A percentile compares a stretch with the other conserved stretches of the same genome.
phyloP scores from a whole-genome alignment of 768 basidiomycete species.

The Russula dissimulans region DNA sequence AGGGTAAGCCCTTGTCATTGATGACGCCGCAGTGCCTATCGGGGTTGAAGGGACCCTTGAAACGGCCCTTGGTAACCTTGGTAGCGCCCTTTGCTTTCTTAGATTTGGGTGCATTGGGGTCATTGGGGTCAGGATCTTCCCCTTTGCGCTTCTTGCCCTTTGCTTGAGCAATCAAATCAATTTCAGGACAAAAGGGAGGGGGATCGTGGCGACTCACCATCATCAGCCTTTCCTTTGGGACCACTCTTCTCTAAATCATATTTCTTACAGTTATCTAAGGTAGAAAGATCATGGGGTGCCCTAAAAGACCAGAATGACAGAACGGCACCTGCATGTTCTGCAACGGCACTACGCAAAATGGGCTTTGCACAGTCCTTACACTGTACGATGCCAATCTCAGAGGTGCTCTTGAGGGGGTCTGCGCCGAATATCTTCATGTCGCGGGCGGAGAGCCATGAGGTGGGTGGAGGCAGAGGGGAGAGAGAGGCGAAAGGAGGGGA shows the following conservation, averaged over 20 bases:
- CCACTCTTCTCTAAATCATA: slow-evolving; percentile 50
- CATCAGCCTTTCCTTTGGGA: slow-evolving; percentile 45
- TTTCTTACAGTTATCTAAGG: slow-evolving; percentile 49
- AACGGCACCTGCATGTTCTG: slow-evolving; percentile 64
- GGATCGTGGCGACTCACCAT: slow-evolving; percentile 26
- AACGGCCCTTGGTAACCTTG: slow-evolving; percentile 69
- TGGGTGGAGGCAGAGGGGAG: slow-evolving; percentile 50
- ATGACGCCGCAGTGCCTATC: slow-evolving; percentile 96
- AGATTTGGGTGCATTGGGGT: slow-evolving; percentile 56
- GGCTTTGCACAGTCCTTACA: slow-evolving; percentile 82
- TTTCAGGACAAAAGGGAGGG: neutral
- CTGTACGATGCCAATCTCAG: slow-evolving; percentile 55
- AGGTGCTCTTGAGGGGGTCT: slow-evolving; percentile 48
- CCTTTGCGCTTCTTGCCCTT: slow-evolving; percentile 75
- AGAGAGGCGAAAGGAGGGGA: slow-evolving; percentile 27
- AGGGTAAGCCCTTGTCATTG: slow-evolving; percentile 88
- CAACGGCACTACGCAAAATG: slow-evolving; percentile 61
- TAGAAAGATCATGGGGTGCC: neutral
- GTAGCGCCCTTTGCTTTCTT: slow-evolving; percentile 65
- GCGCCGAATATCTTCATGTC: slow-evolving; percentile 87
- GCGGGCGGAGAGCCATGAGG: slow-evolving; percentile 73
- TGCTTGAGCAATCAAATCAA: slow-evolving; percentile 27
- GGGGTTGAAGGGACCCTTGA: slow-evolving; percentile 80
- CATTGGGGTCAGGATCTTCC: slow-evolving; percentile 58
- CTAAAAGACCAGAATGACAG: neutral